Evolutionary conservation across 2,329 filamentous ascomycete genomes (phyloP).

Genomic region (Ophiostoma himal-ulmi): DNA sequence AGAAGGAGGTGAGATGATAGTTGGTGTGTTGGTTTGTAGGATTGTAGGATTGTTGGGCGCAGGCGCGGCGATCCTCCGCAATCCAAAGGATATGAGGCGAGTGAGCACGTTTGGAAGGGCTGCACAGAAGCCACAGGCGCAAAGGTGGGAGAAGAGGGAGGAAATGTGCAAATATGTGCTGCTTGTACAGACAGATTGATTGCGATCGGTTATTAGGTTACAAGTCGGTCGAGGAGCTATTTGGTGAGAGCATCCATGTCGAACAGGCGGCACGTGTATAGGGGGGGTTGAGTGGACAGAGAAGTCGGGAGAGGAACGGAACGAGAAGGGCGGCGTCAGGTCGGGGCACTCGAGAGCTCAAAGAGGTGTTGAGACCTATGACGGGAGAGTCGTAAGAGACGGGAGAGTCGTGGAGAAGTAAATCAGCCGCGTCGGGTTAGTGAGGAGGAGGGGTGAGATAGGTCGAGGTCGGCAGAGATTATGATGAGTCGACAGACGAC

Average conservation of each 20-base stretch:
- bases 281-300: background rate
- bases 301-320: background rate
- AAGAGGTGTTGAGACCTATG: background rate
- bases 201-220: background rate
- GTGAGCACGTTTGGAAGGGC: background rate
- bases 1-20: background rate
- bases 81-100: no score
- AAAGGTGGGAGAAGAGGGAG: background rate
- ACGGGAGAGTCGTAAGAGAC: no score
- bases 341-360: background rate
- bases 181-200: background rate
- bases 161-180: background rate
- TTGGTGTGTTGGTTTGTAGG: background rate
- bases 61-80: background rate
- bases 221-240: background rate
- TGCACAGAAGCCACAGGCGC: background rate
- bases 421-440: background rate
- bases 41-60: background rate
- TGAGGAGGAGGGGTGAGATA: background rate
- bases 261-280: background rate
- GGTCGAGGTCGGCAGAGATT: background rate
- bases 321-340: background rate
- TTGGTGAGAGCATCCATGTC: background rate
- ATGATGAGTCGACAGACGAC: background rate
- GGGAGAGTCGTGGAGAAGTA: background rate